Evolutionary conservation across 164 flowering plant genomes (phyloP).

Genomic region (Tetracentron sinense): DNA sequence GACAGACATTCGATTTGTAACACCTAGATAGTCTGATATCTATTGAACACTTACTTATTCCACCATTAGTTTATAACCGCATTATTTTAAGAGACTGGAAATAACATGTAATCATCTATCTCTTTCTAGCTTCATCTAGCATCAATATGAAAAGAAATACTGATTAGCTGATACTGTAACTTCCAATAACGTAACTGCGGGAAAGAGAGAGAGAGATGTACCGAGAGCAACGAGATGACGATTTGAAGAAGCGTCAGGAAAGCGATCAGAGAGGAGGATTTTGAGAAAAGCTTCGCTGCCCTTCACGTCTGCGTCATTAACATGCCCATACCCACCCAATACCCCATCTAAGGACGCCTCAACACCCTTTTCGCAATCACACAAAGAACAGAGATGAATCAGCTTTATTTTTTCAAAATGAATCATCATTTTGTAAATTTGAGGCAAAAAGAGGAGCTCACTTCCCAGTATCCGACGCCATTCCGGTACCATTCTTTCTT

Average conservation of each 20-base stretch:
- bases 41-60: too few species aligned
- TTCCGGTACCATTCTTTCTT: conserved; percentile 67
- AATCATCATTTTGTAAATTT: conserved; percentile 2
- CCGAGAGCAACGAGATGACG: conserved; percentile 74
- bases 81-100: too few species aligned
- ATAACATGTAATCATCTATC: too few species aligned
- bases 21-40: too few species aligned
- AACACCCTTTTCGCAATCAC: conserved; percentile 50
- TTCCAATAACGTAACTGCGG: too few species aligned
- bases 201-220: conserved; percentile 22
- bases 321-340: conserved; percentile 85
- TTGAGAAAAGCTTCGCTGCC: conserved; percentile 74
- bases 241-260: conserved; percentile 24
- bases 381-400: not conserved
- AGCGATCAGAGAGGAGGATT: conserved; percentile 46
- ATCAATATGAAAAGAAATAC: too few species aligned
- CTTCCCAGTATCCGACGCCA: conserved; percentile 90
- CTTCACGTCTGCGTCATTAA: conserved; percentile 68
- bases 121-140: too few species aligned
- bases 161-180: too few species aligned
- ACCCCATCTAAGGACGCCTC: conserved; percentile 96
- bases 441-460: conserved; percentile 16
- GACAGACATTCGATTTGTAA: too few species aligned
- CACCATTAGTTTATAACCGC: too few species aligned
- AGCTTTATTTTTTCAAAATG: too few species aligned